Evolutionary conservation across 106 monocot species (phyloP).

Genomic region (Platanthera guangdongensis): DNA sequence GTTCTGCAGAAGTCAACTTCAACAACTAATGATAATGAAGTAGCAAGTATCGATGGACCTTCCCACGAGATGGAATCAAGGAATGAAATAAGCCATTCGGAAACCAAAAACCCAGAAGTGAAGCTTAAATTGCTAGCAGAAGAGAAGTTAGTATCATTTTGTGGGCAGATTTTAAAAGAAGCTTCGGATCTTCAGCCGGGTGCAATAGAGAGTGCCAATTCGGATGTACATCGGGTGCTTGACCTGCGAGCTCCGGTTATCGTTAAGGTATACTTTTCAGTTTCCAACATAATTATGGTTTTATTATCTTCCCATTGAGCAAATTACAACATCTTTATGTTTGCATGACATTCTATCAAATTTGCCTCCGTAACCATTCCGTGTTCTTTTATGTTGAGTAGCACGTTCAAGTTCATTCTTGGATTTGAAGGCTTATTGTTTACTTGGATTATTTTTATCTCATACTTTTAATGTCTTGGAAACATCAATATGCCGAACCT

Average conservation of each 20-base stretch:
- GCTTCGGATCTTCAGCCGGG: conserved; percentile 76
- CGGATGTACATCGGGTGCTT: conserved; percentile 70
- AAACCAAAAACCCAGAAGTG: conserved; percentile 30
- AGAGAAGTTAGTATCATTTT: conserved; percentile 85
- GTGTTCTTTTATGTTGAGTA: neutral
- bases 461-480: neutral
- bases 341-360: neutral
- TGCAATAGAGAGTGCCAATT: conserved; percentile 55
- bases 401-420: neutral
- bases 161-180: conserved; percentile 81
- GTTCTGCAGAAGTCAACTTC: conserved; percentile 82
- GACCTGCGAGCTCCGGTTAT: conserved; percentile 83
- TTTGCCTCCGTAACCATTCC: neutral
- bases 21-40: conserved; percentile 11
- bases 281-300: neutral
- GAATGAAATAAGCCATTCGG: conserved; percentile 1
- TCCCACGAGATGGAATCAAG: neutral
- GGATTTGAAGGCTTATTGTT: neutral
- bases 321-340: neutral
- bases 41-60: conserved; percentile 10
- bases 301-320: neutral
- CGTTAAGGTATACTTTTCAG: conserved; percentile 59
- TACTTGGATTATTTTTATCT: neutral
- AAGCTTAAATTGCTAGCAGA: conserved; percentile 74
- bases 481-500: neutral